Percentiles rank a stretch among this genome's conserved stretches.
These are phyloP conservation scores for Globisporangium canariense DNA, from an alignment of 352 stramenopile genomes.

Conservation along the genomic window DNA sequence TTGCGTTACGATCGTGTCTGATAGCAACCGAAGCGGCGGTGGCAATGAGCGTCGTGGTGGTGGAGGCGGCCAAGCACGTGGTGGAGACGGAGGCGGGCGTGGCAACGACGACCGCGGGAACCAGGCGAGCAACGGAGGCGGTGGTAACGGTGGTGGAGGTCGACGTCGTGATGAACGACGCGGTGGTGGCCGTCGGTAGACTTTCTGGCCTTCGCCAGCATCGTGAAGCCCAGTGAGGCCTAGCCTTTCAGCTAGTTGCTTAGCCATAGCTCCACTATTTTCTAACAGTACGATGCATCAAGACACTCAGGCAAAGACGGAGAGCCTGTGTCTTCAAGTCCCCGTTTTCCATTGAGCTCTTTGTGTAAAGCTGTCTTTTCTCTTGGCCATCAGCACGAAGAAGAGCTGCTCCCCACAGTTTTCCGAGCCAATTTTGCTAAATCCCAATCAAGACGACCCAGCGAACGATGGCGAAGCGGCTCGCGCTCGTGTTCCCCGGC, in stretches of 20 bases:
- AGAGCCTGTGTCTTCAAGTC: not conserved
- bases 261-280: not conserved
- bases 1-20: not conserved
- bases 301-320: not conserved
- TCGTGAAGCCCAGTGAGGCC: not conserved
- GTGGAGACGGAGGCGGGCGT: conserved; percentile 13
- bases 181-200: conserved; percentile 47
- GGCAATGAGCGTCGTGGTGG: conserved; percentile 3
- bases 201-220: not conserved
- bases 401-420: not conserved
- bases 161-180: conserved; percentile 29
- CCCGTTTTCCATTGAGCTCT: not conserved
- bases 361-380: not conserved
- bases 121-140: conserved; percentile 13
- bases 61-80: conserved; percentile 12
- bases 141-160: conserved; percentile 20
- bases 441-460: not conserved
- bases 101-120: conserved; percentile 8
- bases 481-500: conserved; percentile 79
- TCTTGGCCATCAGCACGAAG: conserved; percentile 2
- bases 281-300: conserved; percentile 4
- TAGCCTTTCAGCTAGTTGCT: not conserved
- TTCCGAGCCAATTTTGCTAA: not conserved
- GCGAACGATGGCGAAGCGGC: conserved; percentile 23
- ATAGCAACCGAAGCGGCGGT: conserved; percentile 4